Evolutionary conservation across 169 alveolate species (phyloP), one percentile per base, ranked within the genome.

Genomic region (Plasmodium berghei): DNA sequence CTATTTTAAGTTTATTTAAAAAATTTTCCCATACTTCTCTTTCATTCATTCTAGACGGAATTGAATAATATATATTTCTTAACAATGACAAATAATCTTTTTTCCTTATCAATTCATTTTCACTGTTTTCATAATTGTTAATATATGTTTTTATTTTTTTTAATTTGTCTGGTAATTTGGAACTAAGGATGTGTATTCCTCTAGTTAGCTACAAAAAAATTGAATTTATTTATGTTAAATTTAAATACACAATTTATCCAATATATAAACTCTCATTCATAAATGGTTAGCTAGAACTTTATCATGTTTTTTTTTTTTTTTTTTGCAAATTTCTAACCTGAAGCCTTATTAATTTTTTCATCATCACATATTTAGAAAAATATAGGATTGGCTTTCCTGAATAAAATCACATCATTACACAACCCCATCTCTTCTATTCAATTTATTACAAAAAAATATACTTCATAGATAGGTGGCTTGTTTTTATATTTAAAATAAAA

Each of bases 11-110:
- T 20, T 40, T 61, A n/a, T 56, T 83, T 58, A 83, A 54, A 62
- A 66, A 83, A 28, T 69, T 20, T 12, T 69, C 34, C 90, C 90
- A 83, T 46, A 55, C 20, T 24, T 69, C 72, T 40, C 26, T 66
- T 62, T 83, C 90, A 83, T 83, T 83, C 16, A 83, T 18, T 34
- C 90, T 83, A 14, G 90, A 83, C 10, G 90, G 90, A 18, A 83
- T 83, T 10, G 73, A 67, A 45, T 83, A 56, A 49, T 83, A 83
- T 9, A 83, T 83, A 46, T 83, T 83, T 24, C 85, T 83, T 59
- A 83, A 59, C 54, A 83, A 69, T 20, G 45, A 49, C 28, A 83
- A 72, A 52, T 83, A 83, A 59, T 48, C 71, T 22, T 55, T 69
- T 67, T 69, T 62, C 8, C 56, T 69, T 26, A 67, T 69, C 18